phyloP scores from a whole-genome alignment of 1,284 basidiomycete genomes.

The Trichosporon sp. region DNA sequence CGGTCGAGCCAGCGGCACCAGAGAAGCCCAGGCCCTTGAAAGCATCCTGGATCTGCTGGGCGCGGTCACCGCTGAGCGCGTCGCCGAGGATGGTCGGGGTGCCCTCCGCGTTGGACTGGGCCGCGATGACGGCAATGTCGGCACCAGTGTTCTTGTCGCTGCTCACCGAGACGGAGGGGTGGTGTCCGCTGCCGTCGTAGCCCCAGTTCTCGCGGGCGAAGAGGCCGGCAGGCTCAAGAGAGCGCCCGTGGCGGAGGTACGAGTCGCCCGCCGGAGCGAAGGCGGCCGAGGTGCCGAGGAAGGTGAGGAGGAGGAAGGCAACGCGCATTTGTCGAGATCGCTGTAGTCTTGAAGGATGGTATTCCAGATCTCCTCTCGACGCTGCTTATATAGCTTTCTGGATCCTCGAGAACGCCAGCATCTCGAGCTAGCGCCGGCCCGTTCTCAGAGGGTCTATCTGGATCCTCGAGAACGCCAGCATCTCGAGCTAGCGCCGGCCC shows the following conservation, averaged over 20 bases:
- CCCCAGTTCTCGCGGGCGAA: background rate
- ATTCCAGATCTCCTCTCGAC: background rate
- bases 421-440: background rate
- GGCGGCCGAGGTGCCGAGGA: background rate
- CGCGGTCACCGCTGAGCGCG: background rate
- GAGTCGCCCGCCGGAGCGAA: background rate
- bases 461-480: too few relatives aligned
- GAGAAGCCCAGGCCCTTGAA: slow-evolving; percentile 7
- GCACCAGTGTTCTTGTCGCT: background rate
- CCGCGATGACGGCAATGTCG: background rate
- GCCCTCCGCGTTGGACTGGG: background rate
- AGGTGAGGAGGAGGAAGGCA: slow-evolving; percentile 2
- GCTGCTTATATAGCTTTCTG: background rate
- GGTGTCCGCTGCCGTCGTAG: background rate
- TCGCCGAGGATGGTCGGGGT: background rate
- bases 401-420: too few relatives aligned
- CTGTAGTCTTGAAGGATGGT: background rate
- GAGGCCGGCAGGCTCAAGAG: background rate
- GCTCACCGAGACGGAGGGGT: background rate
- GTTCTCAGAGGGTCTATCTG: background rate
- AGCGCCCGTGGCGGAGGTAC: background rate
- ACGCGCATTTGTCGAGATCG: background rate
- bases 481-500: background rate
- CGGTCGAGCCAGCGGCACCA: background rate
- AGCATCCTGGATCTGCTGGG: background rate